Evolutionary conservation across 2,329 filamentous ascomycete species (phyloP).

Genomic region (Leptographium procerum): DNA sequence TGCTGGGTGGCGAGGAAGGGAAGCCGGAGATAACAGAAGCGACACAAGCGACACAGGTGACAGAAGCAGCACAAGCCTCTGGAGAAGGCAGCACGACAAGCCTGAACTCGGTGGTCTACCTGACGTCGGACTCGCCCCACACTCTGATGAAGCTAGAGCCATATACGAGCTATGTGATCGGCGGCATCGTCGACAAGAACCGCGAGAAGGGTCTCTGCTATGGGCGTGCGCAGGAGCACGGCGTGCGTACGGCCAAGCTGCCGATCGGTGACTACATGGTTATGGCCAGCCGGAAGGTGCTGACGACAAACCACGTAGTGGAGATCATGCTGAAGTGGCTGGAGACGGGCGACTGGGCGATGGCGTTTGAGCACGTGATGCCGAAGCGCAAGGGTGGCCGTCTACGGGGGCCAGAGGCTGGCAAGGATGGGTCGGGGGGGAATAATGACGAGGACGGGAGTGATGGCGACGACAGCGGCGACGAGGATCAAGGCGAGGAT

Average conservation of each 20-base stretch:
- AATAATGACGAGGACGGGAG: constrained; percentile 18
- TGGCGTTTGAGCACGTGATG: constrained; percentile 79
- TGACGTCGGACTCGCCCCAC: constrained; percentile 83
- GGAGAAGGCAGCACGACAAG: constrained; percentile 15
- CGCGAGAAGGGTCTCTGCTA: constrained; percentile 92
- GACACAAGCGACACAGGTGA: constrained; percentile 12
- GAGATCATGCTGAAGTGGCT: constrained; percentile 96
- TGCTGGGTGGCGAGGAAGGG: constrained; percentile 29
- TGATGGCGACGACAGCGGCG: background rate
- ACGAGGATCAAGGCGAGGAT: background rate
- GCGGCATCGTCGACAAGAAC: constrained; percentile 92
- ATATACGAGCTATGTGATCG: constrained; percentile 84
- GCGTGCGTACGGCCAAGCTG: constrained; percentile 77
- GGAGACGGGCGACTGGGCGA: constrained; percentile 80
- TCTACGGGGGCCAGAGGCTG: constrained; percentile 33
- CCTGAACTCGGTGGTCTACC: constrained; percentile 56
- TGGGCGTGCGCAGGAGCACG: constrained; percentile 60
- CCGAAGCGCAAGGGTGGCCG: constrained; percentile 80
- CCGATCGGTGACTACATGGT: constrained; percentile 93
- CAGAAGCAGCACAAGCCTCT: constrained; percentile 11
- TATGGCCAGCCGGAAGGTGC: constrained; percentile 74
- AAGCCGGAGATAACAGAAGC: constrained; percentile 16
- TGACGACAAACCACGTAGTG: constrained; percentile 90
- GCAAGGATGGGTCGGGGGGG: constrained; percentile 11
- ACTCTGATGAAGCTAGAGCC: constrained; percentile 75